Percentiles rank a stretch among this genome's conserved stretches.
phyloP scores from a whole-genome alignment of 2,329 filamentous ascomycete species.

The Cadophora malorum region DNA sequence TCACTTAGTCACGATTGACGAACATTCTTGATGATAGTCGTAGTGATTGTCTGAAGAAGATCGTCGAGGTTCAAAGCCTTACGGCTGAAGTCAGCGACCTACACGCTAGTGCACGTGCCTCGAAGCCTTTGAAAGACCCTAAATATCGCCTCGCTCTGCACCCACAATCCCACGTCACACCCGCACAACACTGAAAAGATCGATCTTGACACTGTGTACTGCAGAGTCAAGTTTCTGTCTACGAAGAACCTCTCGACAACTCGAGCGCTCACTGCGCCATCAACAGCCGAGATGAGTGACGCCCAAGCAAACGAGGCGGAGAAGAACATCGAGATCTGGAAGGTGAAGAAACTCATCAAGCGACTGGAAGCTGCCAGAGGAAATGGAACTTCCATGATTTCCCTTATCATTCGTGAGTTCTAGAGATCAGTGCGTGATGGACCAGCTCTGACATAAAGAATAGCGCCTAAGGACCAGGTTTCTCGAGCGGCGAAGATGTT shows the following conservation, averaged over 20 bases:
- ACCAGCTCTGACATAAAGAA: conserved; percentile 21
- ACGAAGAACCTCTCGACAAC: conserved; percentile 29
- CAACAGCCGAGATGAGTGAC: conserved; percentile 76
- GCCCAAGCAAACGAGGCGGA: conserved; percentile 90
- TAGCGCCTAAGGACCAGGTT: conserved; percentile 97
- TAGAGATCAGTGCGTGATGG: not conserved
- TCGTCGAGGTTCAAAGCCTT: not conserved
- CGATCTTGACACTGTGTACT: conserved; percentile 33
- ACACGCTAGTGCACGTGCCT: conserved; percentile 18
- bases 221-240: conserved; percentile 38
- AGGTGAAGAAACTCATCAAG: conserved; percentile 99
- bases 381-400: conserved; percentile 99
- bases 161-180: conserved; percentile 32
- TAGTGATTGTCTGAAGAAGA: not conserved
- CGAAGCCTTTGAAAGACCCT: conserved; percentile 3
- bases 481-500: conserved; percentile 98
- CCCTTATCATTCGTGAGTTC: conserved; percentile 89
- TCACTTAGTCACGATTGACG: not conserved
- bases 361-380: conserved; percentile 95
- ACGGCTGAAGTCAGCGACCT: not conserved
- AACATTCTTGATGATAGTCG: not conserved
- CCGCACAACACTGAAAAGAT: conserved; percentile 27
- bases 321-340: conserved; percentile 95
- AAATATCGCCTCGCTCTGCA: conserved; percentile 19
- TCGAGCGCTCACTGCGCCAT: conserved; percentile 35